Evolutionary conservation across 768 basidiomycete species (phyloP).

Genomic region (Amyloporia xantha): DNA sequence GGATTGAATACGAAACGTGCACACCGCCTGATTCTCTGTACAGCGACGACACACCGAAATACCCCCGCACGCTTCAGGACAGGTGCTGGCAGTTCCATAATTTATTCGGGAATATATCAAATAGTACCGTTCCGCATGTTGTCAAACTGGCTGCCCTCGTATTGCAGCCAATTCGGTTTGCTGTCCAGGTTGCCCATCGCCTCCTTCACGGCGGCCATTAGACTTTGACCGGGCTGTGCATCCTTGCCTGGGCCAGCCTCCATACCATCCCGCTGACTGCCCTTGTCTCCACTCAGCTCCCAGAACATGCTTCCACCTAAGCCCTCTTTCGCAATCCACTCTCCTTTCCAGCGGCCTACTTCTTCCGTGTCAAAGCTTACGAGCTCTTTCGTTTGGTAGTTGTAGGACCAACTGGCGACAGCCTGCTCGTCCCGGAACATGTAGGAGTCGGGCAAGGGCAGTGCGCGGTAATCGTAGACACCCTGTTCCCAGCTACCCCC

Average conservation of each 20-base stretch:
- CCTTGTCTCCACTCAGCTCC: slow-evolving; percentile 89
- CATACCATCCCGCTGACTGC: slow-evolving; percentile 58
- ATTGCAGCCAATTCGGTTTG: slow-evolving; percentile 76
- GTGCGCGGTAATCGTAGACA: slow-evolving; percentile 87
- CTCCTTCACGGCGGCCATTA: slow-evolving; percentile 70
- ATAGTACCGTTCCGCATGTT: slow-evolving; percentile 68
- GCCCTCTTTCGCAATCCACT: slow-evolving; percentile 68
- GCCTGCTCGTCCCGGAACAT: slow-evolving; percentile 57
- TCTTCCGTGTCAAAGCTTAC: slow-evolving; percentile 74
- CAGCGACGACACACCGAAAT: too few relatives aligned
- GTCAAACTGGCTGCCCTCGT: slow-evolving; percentile 70
- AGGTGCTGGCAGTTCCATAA: too few relatives aligned
- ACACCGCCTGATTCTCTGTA: too few relatives aligned
- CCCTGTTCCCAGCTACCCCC: slow-evolving; percentile 88
- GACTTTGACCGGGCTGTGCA: slow-evolving; percentile 57
- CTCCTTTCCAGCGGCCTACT: slow-evolving; percentile 66
- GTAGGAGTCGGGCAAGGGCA: slow-evolving; percentile 72
- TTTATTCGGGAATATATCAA: too few relatives aligned
- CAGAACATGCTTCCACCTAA: slow-evolving; percentile 94
- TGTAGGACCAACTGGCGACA: slow-evolving; percentile 81
- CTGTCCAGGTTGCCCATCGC: slow-evolving; percentile 71
- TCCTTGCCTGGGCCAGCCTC: slow-evolving; percentile 73
- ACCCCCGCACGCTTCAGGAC: too few relatives aligned
- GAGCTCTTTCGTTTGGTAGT: slow-evolving; percentile 69
- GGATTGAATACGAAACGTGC: too few relatives aligned